Evolutionary conservation across 2,329 filamentous ascomycete genomes (phyloP), one percentile per base, ranked within the genome.

Genomic region (Fonsecaea multimorphosa): DNA sequence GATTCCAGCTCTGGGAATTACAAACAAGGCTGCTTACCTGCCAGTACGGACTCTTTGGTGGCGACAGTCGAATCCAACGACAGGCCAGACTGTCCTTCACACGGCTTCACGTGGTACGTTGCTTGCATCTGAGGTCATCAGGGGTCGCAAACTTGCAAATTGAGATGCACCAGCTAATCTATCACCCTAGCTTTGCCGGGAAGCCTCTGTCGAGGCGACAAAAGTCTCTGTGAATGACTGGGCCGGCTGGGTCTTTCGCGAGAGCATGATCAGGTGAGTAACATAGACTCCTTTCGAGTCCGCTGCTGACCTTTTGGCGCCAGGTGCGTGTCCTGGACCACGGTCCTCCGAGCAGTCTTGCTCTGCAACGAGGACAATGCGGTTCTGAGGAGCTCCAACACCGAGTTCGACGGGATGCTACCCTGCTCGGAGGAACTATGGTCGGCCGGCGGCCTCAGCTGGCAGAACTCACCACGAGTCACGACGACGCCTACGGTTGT

Each of bases 351-450:
- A 32, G 55, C 55, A 29, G 55, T 58, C 1, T 22, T 58, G 36
- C 55, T 58, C n/a, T 58, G 55, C 40, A 46, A 58, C 55, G 55
- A 58, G 31, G 55, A 58, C 19, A 58, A 58, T 31, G 55, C 55
- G 55, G 55, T 46, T 12, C 27, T 58, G 55, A 46, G 55, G 38
- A 44, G 55, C 36, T 58, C 55, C 22, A 58, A 46, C 55, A 44
- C 55, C 38, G 55, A 58, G 27, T 46, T 58, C 8, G 38, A 58
- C 2, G 38, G 34, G 22, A 3, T 24, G 38, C 36, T 58, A 12
- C 55, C 55, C 34, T 58, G 55, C 19, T 46, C 55, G 27, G 55
- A 58, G 27, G 34, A 58, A 22, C 34, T 58, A 22, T 54, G 52
- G 52, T 32, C 52, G 6, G 52, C 52, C 12, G 52, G 52, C 14